Conservation (phyloP, 768 basidiomycete species). For the Pisolithus sp. region DNA sequence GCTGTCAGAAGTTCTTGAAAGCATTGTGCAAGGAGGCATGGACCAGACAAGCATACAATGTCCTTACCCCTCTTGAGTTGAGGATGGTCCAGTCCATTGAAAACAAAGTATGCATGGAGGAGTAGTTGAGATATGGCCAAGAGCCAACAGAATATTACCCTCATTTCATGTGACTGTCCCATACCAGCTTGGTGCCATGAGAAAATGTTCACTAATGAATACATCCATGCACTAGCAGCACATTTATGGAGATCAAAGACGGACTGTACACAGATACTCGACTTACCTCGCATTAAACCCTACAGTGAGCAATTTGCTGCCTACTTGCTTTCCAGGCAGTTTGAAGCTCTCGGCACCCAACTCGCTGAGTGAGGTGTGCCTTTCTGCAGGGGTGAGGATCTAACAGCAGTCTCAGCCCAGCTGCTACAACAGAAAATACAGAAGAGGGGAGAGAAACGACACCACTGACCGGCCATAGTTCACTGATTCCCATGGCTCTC, state of each 20-base stretch:
- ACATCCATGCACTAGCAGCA: conserved; percentile 8
- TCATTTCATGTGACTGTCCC: conserved; percentile 42
- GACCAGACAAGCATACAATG: too few relatives aligned
- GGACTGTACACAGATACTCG: too few relatives aligned
- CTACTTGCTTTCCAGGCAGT: neutral
- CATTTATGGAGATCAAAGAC: neutral
- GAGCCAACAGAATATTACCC: conserved; percentile 38
- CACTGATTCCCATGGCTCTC: too few relatives aligned
- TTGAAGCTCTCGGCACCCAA: neutral
- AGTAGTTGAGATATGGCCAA: conserved; percentile 31
- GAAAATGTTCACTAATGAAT: neutral
- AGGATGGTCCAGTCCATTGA: conserved; percentile 44
- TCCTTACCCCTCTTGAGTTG: conserved; percentile 35
- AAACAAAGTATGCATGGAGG: conserved; percentile 40
- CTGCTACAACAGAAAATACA: too few relatives aligned
- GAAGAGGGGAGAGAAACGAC: too few relatives aligned
- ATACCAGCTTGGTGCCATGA: conserved; percentile 10
- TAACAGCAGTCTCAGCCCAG: neutral
- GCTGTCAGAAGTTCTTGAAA: conserved; percentile 30
- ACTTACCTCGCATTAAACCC: neutral
- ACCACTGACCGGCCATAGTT: too few relatives aligned
- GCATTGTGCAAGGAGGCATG: too few relatives aligned
- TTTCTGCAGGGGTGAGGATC: neutral
- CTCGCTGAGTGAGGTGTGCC: neutral
- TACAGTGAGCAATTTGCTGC: neutral